Evolutionary conservation across 2,329 filamentous ascomycete genomes (phyloP).

Genomic region (Knufia petricola): DNA sequence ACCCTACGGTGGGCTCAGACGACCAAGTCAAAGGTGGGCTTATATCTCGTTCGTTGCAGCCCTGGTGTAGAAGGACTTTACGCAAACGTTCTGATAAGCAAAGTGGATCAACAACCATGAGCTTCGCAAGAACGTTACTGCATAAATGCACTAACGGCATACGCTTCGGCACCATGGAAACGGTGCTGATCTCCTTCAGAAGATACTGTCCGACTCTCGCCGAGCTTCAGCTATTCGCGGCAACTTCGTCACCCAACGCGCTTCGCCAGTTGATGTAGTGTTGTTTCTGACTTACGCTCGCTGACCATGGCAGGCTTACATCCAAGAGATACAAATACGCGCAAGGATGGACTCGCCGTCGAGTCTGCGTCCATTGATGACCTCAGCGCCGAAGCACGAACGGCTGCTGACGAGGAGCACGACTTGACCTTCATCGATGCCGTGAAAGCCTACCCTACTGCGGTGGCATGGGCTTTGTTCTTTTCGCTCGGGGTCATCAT

Average conservation of each 20-base stretch:
- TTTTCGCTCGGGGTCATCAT: conserved; percentile 29
- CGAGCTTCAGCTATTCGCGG: neutral
- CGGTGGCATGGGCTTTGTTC: conserved; percentile 30
- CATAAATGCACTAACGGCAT: neutral
- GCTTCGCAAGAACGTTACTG: neutral
- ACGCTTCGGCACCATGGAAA: neutral
- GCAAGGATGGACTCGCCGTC: conserved; percentile 17
- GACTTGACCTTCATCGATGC: conserved; percentile 30
- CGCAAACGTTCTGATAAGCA: neutral
- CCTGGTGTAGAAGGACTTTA: neutral
- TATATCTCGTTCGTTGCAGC: neutral
- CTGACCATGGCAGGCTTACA: conserved; percentile 29
- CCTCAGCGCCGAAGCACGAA: conserved; percentile 24
- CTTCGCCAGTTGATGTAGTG: neutral
- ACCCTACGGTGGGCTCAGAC: neutral
- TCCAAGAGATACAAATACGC: conserved; percentile 16
- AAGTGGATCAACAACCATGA: neutral
- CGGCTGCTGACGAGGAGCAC: conserved; percentile 30
- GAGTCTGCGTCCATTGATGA: conserved; percentile 19
- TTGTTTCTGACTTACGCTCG: neutral
- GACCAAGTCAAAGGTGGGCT: neutral
- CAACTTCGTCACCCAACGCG: neutral
- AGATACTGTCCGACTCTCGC: neutral
- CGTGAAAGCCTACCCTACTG: conserved; percentile 37
- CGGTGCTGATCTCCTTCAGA: neutral